Percentiles rank a stretch among this genome's conserved stretches.
phyloP scores from a whole-genome alignment of 2,329 filamentous ascomycete genomes.

The Paramyrothecium sp. region DNA sequence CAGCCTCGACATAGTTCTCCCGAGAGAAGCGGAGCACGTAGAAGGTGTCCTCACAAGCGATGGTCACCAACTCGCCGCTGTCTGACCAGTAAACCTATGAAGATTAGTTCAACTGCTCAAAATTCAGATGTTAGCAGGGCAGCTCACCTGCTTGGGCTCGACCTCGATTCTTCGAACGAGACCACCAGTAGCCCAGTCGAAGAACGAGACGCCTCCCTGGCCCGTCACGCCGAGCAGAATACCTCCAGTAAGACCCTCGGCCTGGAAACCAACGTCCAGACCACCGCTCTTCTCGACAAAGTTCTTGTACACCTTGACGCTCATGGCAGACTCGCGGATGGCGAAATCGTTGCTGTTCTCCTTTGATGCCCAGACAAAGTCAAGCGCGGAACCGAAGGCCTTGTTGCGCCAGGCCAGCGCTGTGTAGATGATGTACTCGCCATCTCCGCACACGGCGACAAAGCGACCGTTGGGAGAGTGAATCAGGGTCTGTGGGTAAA shows the following conservation, averaged over 20 bases:
- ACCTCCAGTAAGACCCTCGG: conserved; percentile 86
- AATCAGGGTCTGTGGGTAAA: conserved; percentile 90
- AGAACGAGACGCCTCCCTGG: conserved; percentile 91
- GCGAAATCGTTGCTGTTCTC: conserved; percentile 99
- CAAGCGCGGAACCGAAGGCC: conserved; percentile 89
- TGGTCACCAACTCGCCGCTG: conserved; percentile 85
- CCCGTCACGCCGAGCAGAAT: conserved; percentile 92
- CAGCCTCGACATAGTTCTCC: conserved; percentile 81
- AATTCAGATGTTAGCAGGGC: background rate
- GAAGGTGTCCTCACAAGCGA: conserved; percentile 93
- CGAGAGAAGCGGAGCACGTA: conserved; percentile 91
- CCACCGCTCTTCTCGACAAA: conserved; percentile 89
- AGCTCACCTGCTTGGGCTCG: conserved; percentile 52
- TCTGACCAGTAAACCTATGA: conserved; percentile 91
- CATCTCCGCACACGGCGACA: conserved; percentile 80
- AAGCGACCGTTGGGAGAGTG: conserved; percentile 97
- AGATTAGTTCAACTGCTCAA: conserved; percentile 4
- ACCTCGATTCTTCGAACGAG: conserved; percentile 91
- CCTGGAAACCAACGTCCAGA: conserved; percentile 91
- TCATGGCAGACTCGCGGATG: conserved; percentile 90
- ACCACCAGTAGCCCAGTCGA: conserved; percentile 89
- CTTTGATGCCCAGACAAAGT: conserved; percentile 96
- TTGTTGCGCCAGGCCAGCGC: conserved; percentile 96
- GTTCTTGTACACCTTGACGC: conserved; percentile 96
- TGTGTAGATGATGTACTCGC: conserved; percentile 98